Conservation (phyloP, 2,329 filamentous ascomycete species). For the Ophiostoma ulmi region DNA sequence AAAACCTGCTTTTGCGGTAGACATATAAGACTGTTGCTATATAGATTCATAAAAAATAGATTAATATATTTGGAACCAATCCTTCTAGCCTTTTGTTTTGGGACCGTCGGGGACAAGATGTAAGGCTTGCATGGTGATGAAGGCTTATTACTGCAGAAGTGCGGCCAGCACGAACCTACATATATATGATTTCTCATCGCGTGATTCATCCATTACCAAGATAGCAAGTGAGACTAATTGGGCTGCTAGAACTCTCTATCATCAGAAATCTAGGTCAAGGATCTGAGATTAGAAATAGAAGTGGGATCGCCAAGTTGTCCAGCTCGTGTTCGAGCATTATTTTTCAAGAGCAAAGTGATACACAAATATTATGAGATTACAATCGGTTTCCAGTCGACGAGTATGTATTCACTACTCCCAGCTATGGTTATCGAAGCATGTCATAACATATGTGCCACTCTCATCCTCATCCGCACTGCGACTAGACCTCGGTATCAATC, state of each 20-base stretch:
- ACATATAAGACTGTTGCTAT: background rate
- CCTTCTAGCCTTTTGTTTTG: no score
- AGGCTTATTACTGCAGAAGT: background rate
- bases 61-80: background rate
- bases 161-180: background rate
- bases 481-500: background rate
- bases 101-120: background rate
- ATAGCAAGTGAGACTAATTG: background rate
- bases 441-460: no score
- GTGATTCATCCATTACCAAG: background rate
- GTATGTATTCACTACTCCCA: no score
- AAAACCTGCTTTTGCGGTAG: conserved; percentile 21
- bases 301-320: background rate
- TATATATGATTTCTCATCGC: background rate
- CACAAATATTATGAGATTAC: no score
- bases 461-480: background rate
- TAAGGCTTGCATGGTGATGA: background rate
- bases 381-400: no score
- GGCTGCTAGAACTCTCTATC: no score
- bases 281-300: background rate
- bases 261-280: background rate
- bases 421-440: no score
- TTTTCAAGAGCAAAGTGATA: no score
- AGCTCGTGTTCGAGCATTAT: background rate
- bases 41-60: background rate